Evolutionary conservation across 768 basidiomycete genomes (phyloP).

Genomic region (Rhodotorula graminis): DNA sequence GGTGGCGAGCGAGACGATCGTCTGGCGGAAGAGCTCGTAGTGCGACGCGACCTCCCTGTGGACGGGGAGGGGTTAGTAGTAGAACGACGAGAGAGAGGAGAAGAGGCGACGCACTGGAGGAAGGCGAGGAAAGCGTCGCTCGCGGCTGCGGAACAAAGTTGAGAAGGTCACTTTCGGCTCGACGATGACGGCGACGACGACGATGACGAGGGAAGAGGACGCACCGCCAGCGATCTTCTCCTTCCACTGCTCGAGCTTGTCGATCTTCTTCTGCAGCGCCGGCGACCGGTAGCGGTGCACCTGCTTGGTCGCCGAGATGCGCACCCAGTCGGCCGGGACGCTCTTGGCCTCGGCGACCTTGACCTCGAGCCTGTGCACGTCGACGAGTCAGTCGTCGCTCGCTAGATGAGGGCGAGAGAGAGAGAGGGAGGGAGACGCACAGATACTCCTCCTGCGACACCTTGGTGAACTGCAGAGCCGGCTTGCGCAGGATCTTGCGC

Average conservation of each 20-base stretch:
- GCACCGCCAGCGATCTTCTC: conserved; percentile 47
- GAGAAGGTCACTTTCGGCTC: background rate
- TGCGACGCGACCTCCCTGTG: conserved; percentile 61
- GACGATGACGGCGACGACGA: background rate
- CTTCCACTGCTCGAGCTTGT: conserved; percentile 71
- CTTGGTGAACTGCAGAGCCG: conserved; percentile 65
- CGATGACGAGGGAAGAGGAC: background rate
- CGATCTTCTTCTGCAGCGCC: conserved; percentile 57
- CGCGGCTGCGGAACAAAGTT: too few relatives aligned
- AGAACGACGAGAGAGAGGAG: conserved; percentile 58
- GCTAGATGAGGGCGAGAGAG: background rate
- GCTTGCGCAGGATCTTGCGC: conserved; percentile 65
- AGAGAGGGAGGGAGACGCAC: background rate
- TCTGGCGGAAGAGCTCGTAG: conserved; percentile 68
- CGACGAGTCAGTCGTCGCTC: too few relatives aligned
- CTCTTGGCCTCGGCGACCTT: conserved; percentile 48
- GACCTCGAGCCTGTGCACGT: conserved; percentile 20
- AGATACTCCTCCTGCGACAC: conserved; percentile 73
- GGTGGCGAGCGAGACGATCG: conserved; percentile 70
- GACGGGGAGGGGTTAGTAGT: conserved; percentile 44
- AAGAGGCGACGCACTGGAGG: conserved; percentile 5
- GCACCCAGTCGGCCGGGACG: conserved; percentile 58
- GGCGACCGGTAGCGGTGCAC: conserved; percentile 73
- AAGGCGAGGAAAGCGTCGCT: conserved; percentile 33
- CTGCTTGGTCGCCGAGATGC: conserved; percentile 66